Conservation (phyloP, 2,329 filamentous ascomycete species). For the Cladosporium sphaerospermum region DNA sequence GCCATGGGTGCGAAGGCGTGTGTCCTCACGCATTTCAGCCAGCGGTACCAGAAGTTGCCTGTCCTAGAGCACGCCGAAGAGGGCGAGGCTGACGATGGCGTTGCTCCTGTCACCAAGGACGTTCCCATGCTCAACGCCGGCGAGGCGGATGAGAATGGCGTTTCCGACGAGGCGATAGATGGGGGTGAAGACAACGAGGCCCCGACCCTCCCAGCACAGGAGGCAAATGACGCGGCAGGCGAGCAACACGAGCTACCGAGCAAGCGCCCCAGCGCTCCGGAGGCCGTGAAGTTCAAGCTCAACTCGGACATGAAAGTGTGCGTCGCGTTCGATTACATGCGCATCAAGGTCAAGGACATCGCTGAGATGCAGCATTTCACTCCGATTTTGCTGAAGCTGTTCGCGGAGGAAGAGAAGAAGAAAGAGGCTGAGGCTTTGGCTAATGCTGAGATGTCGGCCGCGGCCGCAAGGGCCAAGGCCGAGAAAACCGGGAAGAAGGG, state of each 20-base stretch:
- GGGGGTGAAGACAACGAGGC: conserved; percentile 3
- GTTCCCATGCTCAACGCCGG: conserved; percentile 16
- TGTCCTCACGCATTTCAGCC: conserved; percentile 88
- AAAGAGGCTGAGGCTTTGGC: conserved; percentile 3
- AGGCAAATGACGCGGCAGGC: conserved; percentile 12
- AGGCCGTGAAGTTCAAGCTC: conserved; percentile 31
- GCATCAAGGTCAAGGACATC: conserved; percentile 64
- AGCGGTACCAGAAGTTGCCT: conserved; percentile 77
- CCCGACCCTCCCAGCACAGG: conserved; percentile 21
- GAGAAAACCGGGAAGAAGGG: background rate
- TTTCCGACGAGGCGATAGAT: background rate
- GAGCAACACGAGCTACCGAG: conserved; percentile 20
- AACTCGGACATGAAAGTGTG: conserved; percentile 57
- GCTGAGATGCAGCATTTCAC: conserved; percentile 58
- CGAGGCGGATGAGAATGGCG: conserved; percentile 17
- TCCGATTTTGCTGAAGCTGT: conserved; percentile 53
- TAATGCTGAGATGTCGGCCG: background rate
- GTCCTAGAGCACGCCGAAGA: conserved; percentile 38
- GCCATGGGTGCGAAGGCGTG: conserved; percentile 74
- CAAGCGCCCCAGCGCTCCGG: conserved; percentile 13
- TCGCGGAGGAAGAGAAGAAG: conserved; percentile 40
- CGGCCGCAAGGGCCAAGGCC: background rate
- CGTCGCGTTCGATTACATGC: conserved; percentile 75
- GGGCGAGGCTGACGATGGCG: conserved; percentile 20
- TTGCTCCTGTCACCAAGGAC: conserved; percentile 18